Conservation (phyloP, 1,284 basidiomycete genomes). For the Leccinum pseudoinsigne region DNA sequence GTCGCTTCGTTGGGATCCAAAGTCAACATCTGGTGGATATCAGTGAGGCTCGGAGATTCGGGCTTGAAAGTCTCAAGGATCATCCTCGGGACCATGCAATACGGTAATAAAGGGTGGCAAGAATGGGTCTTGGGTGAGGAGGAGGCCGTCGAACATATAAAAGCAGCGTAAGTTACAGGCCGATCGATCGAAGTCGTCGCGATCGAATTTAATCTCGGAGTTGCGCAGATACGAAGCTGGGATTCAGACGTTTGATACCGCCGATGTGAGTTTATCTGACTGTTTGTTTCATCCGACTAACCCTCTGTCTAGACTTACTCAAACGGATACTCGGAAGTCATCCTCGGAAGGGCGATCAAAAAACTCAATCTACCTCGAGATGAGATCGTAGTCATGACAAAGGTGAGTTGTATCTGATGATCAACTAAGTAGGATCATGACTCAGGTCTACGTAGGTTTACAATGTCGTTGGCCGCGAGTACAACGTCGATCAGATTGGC, state of each 20-base stretch:
- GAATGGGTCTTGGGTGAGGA: constrained; percentile 59
- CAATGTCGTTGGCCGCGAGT: constrained; percentile 36
- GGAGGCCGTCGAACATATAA: constrained; percentile 59
- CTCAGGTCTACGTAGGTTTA: constrained; percentile 33
- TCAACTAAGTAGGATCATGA: neutral
- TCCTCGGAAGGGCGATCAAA: constrained; percentile 81
- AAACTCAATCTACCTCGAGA: constrained; percentile 68
- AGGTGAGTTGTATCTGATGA: constrained; percentile 40
- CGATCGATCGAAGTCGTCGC: neutral
- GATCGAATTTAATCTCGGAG: neutral
- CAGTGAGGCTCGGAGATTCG: constrained; percentile 50
- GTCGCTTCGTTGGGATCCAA: neutral
- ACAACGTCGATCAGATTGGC: constrained; percentile 16
- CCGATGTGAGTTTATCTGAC: constrained; percentile 39
- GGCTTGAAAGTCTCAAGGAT: constrained; percentile 53
- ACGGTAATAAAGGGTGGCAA: constrained; percentile 49
- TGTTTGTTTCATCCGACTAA: constrained; percentile 1
- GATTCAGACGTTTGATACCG: constrained; percentile 71
- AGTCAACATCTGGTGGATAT: neutral
- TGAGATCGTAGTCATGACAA: constrained; percentile 78
- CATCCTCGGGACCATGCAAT: constrained; percentile 48
- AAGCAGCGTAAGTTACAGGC: constrained; percentile 42
- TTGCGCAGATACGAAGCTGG: constrained; percentile 55
- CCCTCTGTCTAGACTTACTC: constrained; percentile 52
- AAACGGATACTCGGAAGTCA: constrained; percentile 70